Base-by-base conservation (phyloP, 805 yeast species). In the Zygosaccharomyces pseudorouxii region DNA sequence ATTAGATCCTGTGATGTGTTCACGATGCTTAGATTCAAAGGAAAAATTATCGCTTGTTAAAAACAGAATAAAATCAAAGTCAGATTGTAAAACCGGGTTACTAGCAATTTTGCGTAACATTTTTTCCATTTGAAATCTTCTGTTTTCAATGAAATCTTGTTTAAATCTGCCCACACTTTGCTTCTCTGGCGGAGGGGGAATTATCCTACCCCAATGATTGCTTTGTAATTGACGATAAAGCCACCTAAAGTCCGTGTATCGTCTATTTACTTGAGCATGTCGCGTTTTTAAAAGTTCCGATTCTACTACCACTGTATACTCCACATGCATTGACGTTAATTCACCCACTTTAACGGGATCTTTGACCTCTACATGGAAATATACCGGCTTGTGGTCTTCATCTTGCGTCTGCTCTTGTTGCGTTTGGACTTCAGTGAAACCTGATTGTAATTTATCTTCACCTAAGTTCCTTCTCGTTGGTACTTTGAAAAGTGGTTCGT, bases 171-270 rank as follows among this genome's bases (percentile, higher is more conserved):
- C 97, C 47, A 90, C 84, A 6, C 86, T 85, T 53, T 95, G 96
- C 65, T 93, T 95, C 51, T 87, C 95, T 0, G 97, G 90, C 3
- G 98, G 97, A 1, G 98, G 96, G 0, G 99, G 98, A 20, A 93
- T 82, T 31, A 93, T 82, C 50, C 77, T 75, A 0, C 99, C 99
- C 30, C 96, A 95, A 62, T 93, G 89, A 57, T 84, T 87, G 59
- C 80, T 78, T 60, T 86, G 86, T 22, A 93, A 71, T 57, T 90
- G 96, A 55, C 87, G 88, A 65, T 89, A 92, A 10, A 93, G 73
- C 98, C 98, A 92, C 52, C 96, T 72, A 68, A 93, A 92, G 66
- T 93, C 99, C 46, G 83, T 80, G 67, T 92, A 93, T 55, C 99
- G 77, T 63, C 99, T 75, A 4, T 88, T 78, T 0, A 90, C 97